phyloP scores from a whole-genome alignment of 2,329 filamentous ascomycete genomes.

The Botryotinia convoluta region DNA sequence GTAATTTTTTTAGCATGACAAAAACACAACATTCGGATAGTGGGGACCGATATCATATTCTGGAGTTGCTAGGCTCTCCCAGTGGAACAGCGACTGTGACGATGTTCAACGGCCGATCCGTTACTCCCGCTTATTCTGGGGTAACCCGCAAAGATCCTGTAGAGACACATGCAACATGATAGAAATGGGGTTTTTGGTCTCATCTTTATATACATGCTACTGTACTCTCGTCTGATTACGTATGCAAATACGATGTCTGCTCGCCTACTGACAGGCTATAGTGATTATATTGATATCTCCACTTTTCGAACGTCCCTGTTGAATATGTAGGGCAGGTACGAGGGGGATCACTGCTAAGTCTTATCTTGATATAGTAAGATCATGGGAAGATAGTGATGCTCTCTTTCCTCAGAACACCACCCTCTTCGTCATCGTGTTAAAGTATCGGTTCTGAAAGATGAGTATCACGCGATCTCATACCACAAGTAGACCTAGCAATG shows the following conservation, averaged over 20 bases:
- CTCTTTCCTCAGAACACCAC: constrained; percentile 13
- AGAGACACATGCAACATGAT: constrained; percentile 18
- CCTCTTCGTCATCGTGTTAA: constrained; percentile 1
- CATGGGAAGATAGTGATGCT: constrained; percentile 9
- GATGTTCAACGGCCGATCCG: constrained; percentile 10
- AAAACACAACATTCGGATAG: constrained; percentile 6
- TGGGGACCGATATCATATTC: constrained; percentile 11
- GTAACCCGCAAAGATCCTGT: constrained; percentile 12
- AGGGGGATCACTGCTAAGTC: not conserved
- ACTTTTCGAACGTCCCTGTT: constrained; percentile 1
- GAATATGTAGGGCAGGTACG: constrained; percentile 3
- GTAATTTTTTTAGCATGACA: not conserved
- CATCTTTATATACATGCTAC: not conserved
- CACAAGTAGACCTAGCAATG: constrained; percentile 14
- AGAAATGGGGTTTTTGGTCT: constrained; percentile 1
- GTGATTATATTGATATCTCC: not conserved
- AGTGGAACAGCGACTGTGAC: constrained; percentile 17
- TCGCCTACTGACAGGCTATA: not conserved
- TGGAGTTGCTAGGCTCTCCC: constrained; percentile 9
- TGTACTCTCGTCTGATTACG: constrained; percentile 7
- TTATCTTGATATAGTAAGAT: constrained; percentile 17
- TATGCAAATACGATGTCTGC: constrained; percentile 6
- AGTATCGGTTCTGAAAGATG: constrained; percentile 12
- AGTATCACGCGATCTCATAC: constrained; percentile 14
- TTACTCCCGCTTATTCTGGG: constrained; percentile 18